These are phyloP conservation scores for Saccharomycopsis selenospora DNA, from an alignment of 805 yeast genomes.

Conservation along the genomic window DNA sequence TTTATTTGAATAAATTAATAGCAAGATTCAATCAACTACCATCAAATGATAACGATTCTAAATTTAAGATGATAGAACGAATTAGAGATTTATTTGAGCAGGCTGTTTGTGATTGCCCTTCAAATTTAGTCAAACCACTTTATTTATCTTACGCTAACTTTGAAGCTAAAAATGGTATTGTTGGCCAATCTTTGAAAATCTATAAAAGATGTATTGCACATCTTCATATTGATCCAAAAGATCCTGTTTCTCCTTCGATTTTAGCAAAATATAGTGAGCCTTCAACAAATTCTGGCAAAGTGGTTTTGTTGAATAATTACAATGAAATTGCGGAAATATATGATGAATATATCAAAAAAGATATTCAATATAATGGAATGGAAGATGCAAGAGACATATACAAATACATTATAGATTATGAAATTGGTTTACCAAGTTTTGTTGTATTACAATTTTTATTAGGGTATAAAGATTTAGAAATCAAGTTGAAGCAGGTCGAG, in stretches of 20 bases:
- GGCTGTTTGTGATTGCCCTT: conserved; percentile 47
- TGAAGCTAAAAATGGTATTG: conserved; percentile 50
- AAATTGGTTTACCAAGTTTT: conserved; percentile 35
- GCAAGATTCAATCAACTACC: conserved; percentile 14
- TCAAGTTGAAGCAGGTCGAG: conserved; percentile 39
- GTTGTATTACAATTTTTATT: conserved; percentile 38
- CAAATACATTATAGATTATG: conserved; percentile 19
- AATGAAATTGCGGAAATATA: conserved; percentile 11
- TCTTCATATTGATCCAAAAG: conserved; percentile 10
- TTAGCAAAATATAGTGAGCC: not conserved
- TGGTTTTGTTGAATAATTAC: conserved; percentile 1
- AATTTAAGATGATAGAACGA: conserved; percentile 36
- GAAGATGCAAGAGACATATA: conserved; percentile 8
- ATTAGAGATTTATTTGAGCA: conserved; percentile 71
- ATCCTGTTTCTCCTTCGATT: not conserved
- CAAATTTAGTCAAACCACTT: conserved; percentile 40
- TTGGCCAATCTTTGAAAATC: conserved; percentile 42
- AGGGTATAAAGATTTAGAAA: conserved; percentile 55
- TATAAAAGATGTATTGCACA: conserved; percentile 43
- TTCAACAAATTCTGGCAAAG: not conserved
- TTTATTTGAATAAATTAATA: conserved; percentile 51
- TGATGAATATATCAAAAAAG: conserved; percentile 3
- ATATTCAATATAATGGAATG: not conserved
- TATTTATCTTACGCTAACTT: conserved; percentile 50
- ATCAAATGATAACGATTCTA: not conserved